phyloP scores from a whole-genome alignment of 1,284 basidiomycete genomes.

The Cystobasidiaceae sp. region DNA sequence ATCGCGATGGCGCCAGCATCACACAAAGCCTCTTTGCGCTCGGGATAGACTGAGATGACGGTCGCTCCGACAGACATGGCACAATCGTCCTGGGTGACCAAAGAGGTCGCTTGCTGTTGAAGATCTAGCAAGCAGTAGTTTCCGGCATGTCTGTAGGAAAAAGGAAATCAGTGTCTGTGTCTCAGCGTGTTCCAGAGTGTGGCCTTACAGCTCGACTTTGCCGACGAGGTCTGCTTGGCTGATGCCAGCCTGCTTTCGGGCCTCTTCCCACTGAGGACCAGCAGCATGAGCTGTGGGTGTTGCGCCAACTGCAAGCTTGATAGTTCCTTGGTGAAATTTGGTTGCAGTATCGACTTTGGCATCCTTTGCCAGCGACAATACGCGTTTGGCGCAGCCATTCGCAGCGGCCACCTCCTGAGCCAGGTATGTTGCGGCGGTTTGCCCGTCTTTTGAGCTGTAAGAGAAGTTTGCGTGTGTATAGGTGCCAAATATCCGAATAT shows the following conservation, averaged over 20 bases:
- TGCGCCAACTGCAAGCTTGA: constrained; percentile 73
- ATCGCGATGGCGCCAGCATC: constrained; percentile 78
- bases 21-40: constrained; percentile 62
- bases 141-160: constrained; percentile 52
- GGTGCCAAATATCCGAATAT: constrained; percentile 68
- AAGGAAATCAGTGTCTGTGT: no score
- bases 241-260: constrained; percentile 40
- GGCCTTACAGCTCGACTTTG: constrained; percentile 43
- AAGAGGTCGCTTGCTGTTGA: constrained; percentile 69
- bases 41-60: constrained; percentile 70
- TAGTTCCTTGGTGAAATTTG: constrained; percentile 41
- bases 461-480: constrained; percentile 65
- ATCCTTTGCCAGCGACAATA: constrained; percentile 4
- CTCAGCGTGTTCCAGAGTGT: neutral
- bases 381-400: constrained; percentile 48
- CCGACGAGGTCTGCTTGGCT: constrained; percentile 38
- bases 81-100: constrained; percentile 58
- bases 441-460: constrained; percentile 28
- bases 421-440: constrained; percentile 59
- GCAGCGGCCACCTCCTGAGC: constrained; percentile 67
- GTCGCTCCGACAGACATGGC: constrained; percentile 65
- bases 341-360: neutral
- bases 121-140: constrained; percentile 80
- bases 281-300: constrained; percentile 78
- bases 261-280: constrained; percentile 48